phyloP scores from a whole-genome alignment of 2,329 filamentous ascomycete species.

The Aspergillus persii region DNA sequence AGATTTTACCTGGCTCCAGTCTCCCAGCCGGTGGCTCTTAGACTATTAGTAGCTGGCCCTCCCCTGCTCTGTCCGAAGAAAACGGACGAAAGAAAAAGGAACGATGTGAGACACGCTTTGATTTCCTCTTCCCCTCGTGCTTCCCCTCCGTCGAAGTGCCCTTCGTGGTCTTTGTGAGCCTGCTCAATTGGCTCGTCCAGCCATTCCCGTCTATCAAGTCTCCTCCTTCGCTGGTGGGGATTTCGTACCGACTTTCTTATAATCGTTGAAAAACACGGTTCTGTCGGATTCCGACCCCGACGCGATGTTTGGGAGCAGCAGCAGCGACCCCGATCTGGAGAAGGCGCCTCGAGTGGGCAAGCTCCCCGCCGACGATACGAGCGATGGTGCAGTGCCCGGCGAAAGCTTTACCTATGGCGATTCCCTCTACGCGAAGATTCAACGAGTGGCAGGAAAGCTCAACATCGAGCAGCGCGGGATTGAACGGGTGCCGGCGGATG shows the following conservation, averaged over 20 bases:
- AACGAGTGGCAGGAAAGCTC: conserved; percentile 62
- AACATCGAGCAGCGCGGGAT: conserved; percentile 73
- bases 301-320: conserved; percentile 19
- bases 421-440: conserved; percentile 56
- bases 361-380: conserved; percentile 31
- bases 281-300: conserved; percentile 13
- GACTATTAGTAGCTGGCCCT: conserved; percentile 9
- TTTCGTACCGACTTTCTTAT: conserved; percentile 1
- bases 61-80: conserved; percentile 6
- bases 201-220: conserved; percentile 17
- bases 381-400: conserved; percentile 52
- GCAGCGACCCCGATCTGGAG: conserved; percentile 29
- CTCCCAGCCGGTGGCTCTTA: conserved; percentile 9
- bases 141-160: conserved; percentile 1
- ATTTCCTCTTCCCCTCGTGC: conserved; percentile 6
- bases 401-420: conserved; percentile 60
- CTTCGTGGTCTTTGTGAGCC: background rate
- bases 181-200: background rate
- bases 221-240: conserved; percentile 16
- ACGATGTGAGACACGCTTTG: conserved; percentile 18
- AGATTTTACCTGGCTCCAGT: conserved; percentile 7
- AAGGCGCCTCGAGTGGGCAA: conserved; percentile 33
- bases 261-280: conserved; percentile 10
- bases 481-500: conserved; percentile 68
- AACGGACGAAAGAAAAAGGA: conserved; percentile 20